A percentile compares a stretch with the other conserved stretches of the same genome.
These are phyloP conservation scores for Cladosporium colombiae DNA, from an alignment of 2,329 filamentous ascomycete species.

Conservation along the genomic window DNA sequence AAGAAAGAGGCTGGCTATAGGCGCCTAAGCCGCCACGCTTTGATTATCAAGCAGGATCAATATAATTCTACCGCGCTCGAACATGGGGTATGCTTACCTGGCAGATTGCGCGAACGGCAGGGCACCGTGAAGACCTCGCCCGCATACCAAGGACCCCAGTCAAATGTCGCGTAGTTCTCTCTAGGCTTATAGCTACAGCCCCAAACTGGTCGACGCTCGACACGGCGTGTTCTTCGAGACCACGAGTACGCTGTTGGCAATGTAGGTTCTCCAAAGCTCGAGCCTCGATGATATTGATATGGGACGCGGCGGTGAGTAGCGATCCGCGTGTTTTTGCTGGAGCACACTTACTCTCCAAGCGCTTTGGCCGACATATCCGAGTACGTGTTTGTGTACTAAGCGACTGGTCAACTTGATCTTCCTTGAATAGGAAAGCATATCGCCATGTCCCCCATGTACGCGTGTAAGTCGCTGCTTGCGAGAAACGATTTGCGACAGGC, in stretches of 20 bases:
- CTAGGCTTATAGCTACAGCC: neutral
- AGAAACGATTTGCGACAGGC: slow-evolving; percentile 4
- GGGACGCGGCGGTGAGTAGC: neutral
- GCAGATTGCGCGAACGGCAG: slow-evolving; percentile 15
- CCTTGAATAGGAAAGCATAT: slow-evolving; percentile 5
- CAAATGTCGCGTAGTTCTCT: neutral
- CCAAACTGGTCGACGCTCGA: neutral
- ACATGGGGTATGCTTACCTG: slow-evolving; percentile 19
- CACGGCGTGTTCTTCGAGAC: neutral
- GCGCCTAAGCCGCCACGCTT: neutral
- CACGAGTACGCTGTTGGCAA: neutral
- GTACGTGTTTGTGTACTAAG: neutral
- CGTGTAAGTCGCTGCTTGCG: neutral
- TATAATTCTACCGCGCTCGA: neutral
- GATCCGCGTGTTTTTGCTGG: neutral
- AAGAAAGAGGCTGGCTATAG: slow-evolving; percentile 5
- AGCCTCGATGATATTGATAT: neutral
- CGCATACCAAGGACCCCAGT: neutral
- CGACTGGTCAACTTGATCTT: neutral
- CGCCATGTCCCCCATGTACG: neutral
- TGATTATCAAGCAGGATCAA: slow-evolving; percentile 13
- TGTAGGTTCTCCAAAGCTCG: neutral
- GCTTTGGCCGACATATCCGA: neutral
- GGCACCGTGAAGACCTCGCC: neutral
- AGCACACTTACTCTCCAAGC: neutral